Evolutionary conservation across 768 basidiomycete species (phyloP), one percentile per base, ranked within the genome.

Genomic region (Kwoniella sp.): DNA sequence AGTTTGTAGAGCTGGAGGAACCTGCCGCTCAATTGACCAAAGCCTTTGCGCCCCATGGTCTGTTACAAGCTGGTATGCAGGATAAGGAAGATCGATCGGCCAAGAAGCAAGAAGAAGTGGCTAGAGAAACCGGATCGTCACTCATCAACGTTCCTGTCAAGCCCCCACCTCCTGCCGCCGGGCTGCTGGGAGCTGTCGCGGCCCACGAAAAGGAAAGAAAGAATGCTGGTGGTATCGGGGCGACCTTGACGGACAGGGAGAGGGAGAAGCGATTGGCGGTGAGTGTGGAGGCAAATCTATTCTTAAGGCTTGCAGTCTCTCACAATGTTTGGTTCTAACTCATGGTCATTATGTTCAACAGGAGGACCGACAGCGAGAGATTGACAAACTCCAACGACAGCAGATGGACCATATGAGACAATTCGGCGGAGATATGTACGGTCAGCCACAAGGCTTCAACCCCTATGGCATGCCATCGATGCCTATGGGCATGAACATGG

Each of bases 71-170:
- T 58, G 96, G 96, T 37, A 83, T 98, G 68, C 91, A 95, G 74
- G 94, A 97, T 78, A 92, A 92, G 78, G 88, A 94, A 78, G 93
- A 96, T 76, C 87, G 95, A 36, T 96, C 93, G 29, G 96, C 96
- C 1, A 94, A 94, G 80, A 85, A 89, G 56, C 92, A 97, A 73
- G 95, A 99, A 78, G 91, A 96, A 78, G 81, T 91, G 12, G 96
- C 96, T 10, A 85, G 94, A 36, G 94, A 96, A 81, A 88, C 85
- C 7, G 96, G 96, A 27, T 90, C 87, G 17, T 92, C 92, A 3
- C 85, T 98, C 57, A 88, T 98, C 82, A 94, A 95, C 77, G 91
- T 99, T n/a, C 92, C 91, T 3, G 87, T 88, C 74, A 95, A 95
- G 77, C 92, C 94, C 0, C 92, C 91, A 0, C 91, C 92, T 1